These are phyloP conservation scores for Xylariaceae sp. DNA, from an alignment of 2,329 filamentous ascomycete species.

Conservation along the genomic window DNA sequence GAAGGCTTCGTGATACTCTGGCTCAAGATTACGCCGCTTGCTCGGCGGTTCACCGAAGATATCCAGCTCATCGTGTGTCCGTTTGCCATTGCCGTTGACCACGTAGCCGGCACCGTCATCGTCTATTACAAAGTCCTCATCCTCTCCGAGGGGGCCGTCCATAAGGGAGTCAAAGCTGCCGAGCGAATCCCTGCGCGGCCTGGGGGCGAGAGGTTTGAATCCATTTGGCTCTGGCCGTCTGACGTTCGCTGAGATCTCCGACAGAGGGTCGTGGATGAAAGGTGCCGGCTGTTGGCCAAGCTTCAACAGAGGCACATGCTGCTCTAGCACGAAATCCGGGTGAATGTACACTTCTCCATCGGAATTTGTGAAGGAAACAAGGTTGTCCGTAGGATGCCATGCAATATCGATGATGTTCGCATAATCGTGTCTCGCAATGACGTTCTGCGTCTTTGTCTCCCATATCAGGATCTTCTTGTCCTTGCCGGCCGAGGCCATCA, in stretches of 20 bases:
- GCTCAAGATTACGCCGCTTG: slow-evolving; percentile 47
- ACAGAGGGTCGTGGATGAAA: slow-evolving; percentile 73
- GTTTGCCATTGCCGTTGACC: slow-evolving; percentile 44
- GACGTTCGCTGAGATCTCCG: slow-evolving; percentile 60
- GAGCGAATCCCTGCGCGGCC: slow-evolving; percentile 53
- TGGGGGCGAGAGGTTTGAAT: slow-evolving; percentile 42
- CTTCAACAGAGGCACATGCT: slow-evolving; percentile 49
- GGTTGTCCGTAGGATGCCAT: slow-evolving; percentile 88
- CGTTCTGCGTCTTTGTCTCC: slow-evolving; percentile 81
- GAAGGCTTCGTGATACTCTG: slow-evolving; percentile 74
- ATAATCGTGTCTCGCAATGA: slow-evolving; percentile 72
- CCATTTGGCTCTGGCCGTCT: slow-evolving; percentile 50
- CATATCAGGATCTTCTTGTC: slow-evolving; percentile 70
- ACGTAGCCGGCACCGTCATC: slow-evolving; percentile 92
- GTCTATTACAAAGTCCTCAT: slow-evolving; percentile 83
- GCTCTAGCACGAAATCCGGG: slow-evolving; percentile 56
- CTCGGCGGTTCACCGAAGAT: slow-evolving; percentile 32
- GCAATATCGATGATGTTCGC: slow-evolving; percentile 75
- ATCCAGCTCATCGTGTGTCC: slow-evolving; percentile 46
- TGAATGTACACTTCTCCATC: slow-evolving; percentile 93
- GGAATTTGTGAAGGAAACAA: slow-evolving; percentile 83
- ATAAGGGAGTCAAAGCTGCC: slow-evolving; percentile 82
- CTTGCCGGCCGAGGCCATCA: slow-evolving; percentile 65
- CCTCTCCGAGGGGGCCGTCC: slow-evolving; percentile 47
- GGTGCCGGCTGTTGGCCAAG: slow-evolving; percentile 66